Evolutionary conservation across 495 filamentous ascomycete species (phyloP).

Genomic region (Niebla homalea): DNA sequence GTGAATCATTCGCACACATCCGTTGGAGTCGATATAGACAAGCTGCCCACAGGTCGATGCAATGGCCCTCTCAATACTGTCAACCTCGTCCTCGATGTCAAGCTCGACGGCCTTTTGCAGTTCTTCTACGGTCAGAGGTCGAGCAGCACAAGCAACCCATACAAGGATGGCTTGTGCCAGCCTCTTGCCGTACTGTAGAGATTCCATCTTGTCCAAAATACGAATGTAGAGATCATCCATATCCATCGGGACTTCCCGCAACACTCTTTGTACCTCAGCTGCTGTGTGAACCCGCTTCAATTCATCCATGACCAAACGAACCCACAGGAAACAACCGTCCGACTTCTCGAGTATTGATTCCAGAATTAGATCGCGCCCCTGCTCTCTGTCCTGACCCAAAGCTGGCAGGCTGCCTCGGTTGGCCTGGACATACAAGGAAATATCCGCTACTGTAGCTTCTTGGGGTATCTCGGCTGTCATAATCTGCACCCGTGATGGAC

Average conservation of each 20-base stretch:
- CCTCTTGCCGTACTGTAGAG: constrained; percentile 11
- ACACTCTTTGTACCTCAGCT: constrained; percentile 17
- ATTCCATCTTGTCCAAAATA: constrained; percentile 19
- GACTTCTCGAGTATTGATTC: constrained; percentile 22
- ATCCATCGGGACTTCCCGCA: constrained; percentile 24
- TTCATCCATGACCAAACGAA: constrained; percentile 21
- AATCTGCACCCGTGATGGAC: constrained; percentile 5
- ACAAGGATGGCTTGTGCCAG: constrained; percentile 22
- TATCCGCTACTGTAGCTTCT: constrained; percentile 4
- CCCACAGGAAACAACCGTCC: constrained; percentile 27
- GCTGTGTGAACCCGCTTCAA: constrained; percentile 16
- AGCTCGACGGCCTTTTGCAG: constrained; percentile 21
- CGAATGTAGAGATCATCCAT: constrained; percentile 24
- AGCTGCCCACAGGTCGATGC: constrained; percentile 23
- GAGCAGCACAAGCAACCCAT: constrained; percentile 22
- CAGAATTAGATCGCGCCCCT: constrained; percentile 5
- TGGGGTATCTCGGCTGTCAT: constrained; percentile 6
- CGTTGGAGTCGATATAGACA: constrained; percentile 17
- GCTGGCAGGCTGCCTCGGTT: constrained; percentile 6
- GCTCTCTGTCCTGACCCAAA: constrained; percentile 6
- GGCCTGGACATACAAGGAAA: constrained; percentile 8
- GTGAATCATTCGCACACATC: constrained; percentile 21
- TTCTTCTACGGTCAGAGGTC: constrained; percentile 22
- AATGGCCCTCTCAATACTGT: constrained; percentile 18
- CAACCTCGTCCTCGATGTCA: constrained; percentile 20